Base-by-base conservation (phyloP, 768 basidiomycete genomes). In the Lactarius sanguifluus region DNA sequence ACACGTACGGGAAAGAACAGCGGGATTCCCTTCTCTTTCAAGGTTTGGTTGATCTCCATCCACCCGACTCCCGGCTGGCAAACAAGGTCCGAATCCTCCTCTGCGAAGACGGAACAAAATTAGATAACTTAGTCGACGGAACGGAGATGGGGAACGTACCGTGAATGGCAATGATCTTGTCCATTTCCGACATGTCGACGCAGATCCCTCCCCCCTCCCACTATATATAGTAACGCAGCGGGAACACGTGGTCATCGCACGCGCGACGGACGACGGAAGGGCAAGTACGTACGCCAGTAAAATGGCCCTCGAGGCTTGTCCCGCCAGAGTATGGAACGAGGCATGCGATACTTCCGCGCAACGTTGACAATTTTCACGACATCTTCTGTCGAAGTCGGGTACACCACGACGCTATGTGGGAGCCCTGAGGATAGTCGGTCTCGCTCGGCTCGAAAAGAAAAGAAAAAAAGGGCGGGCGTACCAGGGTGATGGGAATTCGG, bases 261-360 rank as follows among this genome's bases (percentile, higher is more conserved):
- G 3, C 36, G 12, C 36, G 36, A 38, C 36, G 36, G 12, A 38
- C 10, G 36, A 34, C 34, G 34, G 32, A 13, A 25, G 67, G 41
- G 25, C 23, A 9, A 28, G 23, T 57, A 76, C 85, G 65, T 69
- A 91, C 90, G 36, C 85, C 86, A 40, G 82, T 78, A 68, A 83
- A 86, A 67, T 92, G 89, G 0, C 92, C 93, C 73, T 95, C 94
- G 28, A 96, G 75, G 71, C 84, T 87, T 0, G 94, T 96, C 1
- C 88, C 94, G 9, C 91, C 94, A 0, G 88, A 86, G 75, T 89
- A 94, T 2, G 92, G 84, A 1, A 84, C 85, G 28, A 0, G 94
- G 94, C 78, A 94, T 88, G 30, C 80, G 81, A 76, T 87, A 89
- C 75, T 87, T 87, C 47, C 80, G 82, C 2, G 94, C 90, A 56